A percentile compares a stretch with the other conserved stretches of the same genome.
These are phyloP conservation scores for Yamadazyma membranifaciens DNA, from an alignment of 1,139 yeast genomes.

Conservation along the genomic window DNA sequence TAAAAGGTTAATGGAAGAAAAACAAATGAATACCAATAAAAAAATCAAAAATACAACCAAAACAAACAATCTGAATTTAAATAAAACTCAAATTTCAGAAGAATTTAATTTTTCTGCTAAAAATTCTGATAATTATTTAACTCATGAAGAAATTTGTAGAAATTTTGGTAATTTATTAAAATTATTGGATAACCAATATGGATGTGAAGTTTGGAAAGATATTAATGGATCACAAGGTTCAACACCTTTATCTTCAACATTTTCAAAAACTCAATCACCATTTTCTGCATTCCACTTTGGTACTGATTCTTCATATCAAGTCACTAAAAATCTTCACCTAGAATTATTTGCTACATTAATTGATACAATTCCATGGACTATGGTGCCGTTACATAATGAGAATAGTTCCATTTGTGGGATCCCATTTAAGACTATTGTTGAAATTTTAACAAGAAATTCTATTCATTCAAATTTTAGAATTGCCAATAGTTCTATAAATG, in stretches of 20 bases:
- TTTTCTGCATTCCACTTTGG: constrained; percentile 54
- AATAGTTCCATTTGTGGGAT: constrained; percentile 35
- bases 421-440: constrained; percentile 63
- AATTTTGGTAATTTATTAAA: constrained; percentile 57
- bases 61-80: neutral
- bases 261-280: constrained; percentile 26
- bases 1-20: constrained; percentile 11
- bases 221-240: constrained; percentile 14
- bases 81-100: constrained; percentile 5
- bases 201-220: constrained; percentile 35
- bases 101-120: constrained; percentile 41
- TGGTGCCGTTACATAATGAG: constrained; percentile 37
- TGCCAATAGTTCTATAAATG: constrained; percentile 58
- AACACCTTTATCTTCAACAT: constrained; percentile 16
- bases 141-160: constrained; percentile 77
- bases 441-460: constrained; percentile 71
- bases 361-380: constrained; percentile 69
- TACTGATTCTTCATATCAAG: constrained; percentile 37
- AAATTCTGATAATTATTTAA: constrained; percentile 45
- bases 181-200: constrained; percentile 61
- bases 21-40: neutral
- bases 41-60: neutral
- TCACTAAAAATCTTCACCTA: constrained; percentile 37
- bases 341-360: constrained; percentile 71
- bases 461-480: constrained; percentile 64